These are phyloP conservation scores for Trapa incisa DNA, from an alignment of 345 rosid genomes.

Conservation along the genomic window DNA sequence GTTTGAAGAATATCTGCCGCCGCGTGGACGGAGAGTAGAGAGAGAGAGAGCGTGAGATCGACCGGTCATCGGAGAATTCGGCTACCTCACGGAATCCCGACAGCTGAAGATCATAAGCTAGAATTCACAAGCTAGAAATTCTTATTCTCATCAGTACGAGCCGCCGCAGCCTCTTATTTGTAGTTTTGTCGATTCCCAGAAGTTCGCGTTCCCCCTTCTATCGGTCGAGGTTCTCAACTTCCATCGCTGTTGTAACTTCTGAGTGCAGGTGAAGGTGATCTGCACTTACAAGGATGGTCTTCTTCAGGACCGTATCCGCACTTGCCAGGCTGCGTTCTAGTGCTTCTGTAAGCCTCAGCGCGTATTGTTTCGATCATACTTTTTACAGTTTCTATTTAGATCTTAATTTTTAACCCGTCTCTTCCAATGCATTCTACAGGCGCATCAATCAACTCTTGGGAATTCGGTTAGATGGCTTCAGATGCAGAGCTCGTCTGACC, in stretches of 20 bases:
- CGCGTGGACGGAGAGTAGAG: too few species aligned
- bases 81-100: neutral
- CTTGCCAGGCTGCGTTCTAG: conserved; percentile 60
- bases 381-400: neutral
- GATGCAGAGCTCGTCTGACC: conserved; percentile 57
- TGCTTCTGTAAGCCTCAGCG: conserved; percentile 28
- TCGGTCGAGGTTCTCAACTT: too few species aligned
- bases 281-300: conserved; percentile 31
- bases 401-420: neutral
- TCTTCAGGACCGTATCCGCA: conserved; percentile 49
- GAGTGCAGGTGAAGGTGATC: neutral
- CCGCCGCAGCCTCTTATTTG: too few species aligned
- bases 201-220: too few species aligned
- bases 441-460: conserved; percentile 45
- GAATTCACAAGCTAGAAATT: neutral
- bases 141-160: too few species aligned
- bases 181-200: too few species aligned
- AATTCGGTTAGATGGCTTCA: conserved; percentile 82
- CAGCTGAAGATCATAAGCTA: neutral
- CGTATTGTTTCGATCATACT: neutral
- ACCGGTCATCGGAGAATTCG: neutral
- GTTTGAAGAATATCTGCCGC: too few species aligned
- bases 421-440: conserved; percentile 22
- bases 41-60: neutral
- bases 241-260: too few species aligned